Base-by-base conservation (phyloP, 225 moss, liverwort and hornwort species). In the Lunularia cruciata region DNA sequence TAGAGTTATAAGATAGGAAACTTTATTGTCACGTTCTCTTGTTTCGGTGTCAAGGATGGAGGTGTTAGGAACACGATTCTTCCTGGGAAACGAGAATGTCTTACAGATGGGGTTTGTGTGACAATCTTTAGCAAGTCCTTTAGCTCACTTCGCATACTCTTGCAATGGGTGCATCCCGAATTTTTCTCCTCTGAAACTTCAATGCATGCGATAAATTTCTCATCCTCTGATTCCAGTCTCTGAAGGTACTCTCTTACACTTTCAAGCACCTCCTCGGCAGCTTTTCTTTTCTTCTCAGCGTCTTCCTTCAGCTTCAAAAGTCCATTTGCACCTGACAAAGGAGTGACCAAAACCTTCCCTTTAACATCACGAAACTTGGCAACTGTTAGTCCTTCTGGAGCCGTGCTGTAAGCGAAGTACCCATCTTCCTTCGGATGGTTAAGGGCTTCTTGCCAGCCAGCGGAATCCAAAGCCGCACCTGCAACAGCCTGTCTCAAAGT, bases 341-440 rank as follows among this genome's bases (percentile, higher is more conserved):
- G 72, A 8, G 77, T 78, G 26, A 78, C 67, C 1, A 78, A 60
- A 46, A 78, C 52, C 36, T 78, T 78, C 2, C 77, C 77, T 36
- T 73, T 78, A 2, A 32, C 36, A 3, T 78, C 77, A 0, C 77
- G 66, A 63, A 78, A 78, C 59, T 72, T 72, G n/a, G 72, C 54
- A 46, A 78, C 42, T 3, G 67, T 72, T 4, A 78, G 37, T 14
- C 77, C 72, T 63, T 73, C 77, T 6, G 77, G 77, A 60, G 68
- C 77, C 1, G 77, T 78, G 67, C 77, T 73, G 40, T 78, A 78
- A 3, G 77, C 61, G 48, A 78, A 78, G 56, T 78, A 78, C 2
- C 40, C 38, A 68, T 78, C 72, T 55, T 78, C 77, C 61, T 59
- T 72, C 14, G 77, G 77, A 28, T 63, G 43, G 60, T 78, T 72